phyloP scores from a whole-genome alignment of 345 rosid species.

The Brassica napus region DNA sequence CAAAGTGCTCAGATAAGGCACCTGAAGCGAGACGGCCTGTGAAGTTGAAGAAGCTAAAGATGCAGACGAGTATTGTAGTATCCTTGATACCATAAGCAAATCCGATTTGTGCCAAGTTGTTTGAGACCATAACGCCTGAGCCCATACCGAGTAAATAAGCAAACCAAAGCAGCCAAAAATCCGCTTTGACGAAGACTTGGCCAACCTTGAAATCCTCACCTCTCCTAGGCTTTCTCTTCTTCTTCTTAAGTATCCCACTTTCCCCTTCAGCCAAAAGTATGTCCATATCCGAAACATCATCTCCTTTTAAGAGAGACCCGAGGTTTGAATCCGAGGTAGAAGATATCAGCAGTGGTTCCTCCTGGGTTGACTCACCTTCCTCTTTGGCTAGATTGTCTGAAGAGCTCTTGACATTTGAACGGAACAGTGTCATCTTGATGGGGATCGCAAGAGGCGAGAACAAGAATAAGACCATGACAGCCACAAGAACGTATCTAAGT shows the following conservation, averaged over 20 bases:
- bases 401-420: slow-evolving; percentile 47
- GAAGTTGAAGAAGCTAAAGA: slow-evolving; percentile 89
- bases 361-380: slow-evolving; percentile 41
- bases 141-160: slow-evolving; percentile 86
- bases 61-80: slow-evolving; percentile 66
- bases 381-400: slow-evolving; percentile 53
- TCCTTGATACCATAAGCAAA: slow-evolving; percentile 67
- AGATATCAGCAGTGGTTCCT: slow-evolving; percentile 63
- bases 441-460: slow-evolving; percentile 89
- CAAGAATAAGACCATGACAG: slow-evolving; percentile 61
- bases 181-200: slow-evolving; percentile 87
- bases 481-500: slow-evolving; percentile 57
- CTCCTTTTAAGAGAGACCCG: slow-evolving; percentile 59
- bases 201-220: slow-evolving; percentile 85
- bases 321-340: slow-evolving; percentile 70
- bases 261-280: slow-evolving; percentile 73
- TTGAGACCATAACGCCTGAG: slow-evolving; percentile 82
- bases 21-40: slow-evolving; percentile 86
- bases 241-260: slow-evolving; percentile 60
- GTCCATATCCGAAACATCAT: slow-evolving; percentile 46
- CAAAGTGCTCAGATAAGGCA: slow-evolving; percentile 84
- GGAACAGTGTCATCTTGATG: slow-evolving; percentile 89
- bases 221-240: slow-evolving; percentile 73
- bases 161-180: slow-evolving; percentile 97
- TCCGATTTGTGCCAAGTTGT: slow-evolving; percentile 98